Evolutionary conservation across 1,139 yeast genomes (phyloP).

Genomic region (Sugiyamaella japonica): DNA sequence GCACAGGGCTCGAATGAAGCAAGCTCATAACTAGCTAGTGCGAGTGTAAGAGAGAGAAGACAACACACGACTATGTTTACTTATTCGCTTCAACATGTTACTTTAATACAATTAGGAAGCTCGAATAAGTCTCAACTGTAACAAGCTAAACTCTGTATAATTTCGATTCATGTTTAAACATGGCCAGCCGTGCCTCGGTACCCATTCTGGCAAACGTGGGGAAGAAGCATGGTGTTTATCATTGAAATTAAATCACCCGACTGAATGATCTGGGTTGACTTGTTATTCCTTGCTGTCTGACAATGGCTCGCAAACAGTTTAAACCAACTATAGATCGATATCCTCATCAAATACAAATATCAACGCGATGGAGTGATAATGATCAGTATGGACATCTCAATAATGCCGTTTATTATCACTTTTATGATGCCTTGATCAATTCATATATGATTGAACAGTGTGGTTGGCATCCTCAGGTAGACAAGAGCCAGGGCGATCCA

Average conservation of each 20-base stretch:
- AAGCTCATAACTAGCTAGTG: too few relatives aligned
- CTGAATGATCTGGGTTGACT: background rate
- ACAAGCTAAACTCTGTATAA: background rate
- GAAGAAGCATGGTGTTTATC: background rate
- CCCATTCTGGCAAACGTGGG: background rate
- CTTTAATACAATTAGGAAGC: background rate
- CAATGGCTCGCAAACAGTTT: constrained; percentile 13
- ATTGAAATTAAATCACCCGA: background rate
- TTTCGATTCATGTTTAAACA: background rate
- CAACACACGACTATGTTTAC: too few relatives aligned
- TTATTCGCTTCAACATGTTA: background rate
- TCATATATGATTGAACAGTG: constrained; percentile 35
- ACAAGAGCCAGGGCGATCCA: constrained; percentile 9
- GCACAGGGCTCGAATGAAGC: too few relatives aligned
- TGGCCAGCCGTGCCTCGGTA: background rate
- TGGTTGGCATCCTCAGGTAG: constrained; percentile 28
- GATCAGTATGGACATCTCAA: constrained; percentile 39
- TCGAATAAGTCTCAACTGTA: background rate
- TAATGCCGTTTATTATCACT: constrained; percentile 37
- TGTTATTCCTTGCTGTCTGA: background rate
- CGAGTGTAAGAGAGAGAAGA: too few relatives aligned
- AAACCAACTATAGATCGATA: constrained; percentile 28
- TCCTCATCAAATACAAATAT: constrained; percentile 28
- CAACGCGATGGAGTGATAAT: constrained; percentile 38
- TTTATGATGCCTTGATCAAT: constrained; percentile 37